A percentile compares a stretch with the other conserved stretches of the same genome.
Evolutionary conservation across 805 yeast species (phyloP).

Genomic region (Priceomyces haplophilus): DNA sequence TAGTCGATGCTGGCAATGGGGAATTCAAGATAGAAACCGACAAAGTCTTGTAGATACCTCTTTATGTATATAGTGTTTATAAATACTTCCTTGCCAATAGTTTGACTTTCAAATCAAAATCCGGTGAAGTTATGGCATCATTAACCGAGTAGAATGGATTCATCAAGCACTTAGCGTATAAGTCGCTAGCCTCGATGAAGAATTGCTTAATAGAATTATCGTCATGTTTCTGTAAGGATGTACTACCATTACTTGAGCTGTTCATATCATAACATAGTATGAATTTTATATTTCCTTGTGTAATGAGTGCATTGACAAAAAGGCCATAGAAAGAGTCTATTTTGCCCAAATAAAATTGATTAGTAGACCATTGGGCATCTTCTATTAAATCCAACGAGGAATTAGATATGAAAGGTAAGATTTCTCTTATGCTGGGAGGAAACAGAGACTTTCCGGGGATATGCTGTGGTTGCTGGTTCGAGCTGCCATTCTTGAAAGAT

Average conservation of each 20-base stretch:
- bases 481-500: constrained; percentile 45
- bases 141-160: constrained; percentile 83
- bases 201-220: constrained; percentile 82
- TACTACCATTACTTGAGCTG: constrained; percentile 52
- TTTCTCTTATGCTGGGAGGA: constrained; percentile 66
- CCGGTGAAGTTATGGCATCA: constrained; percentile 68
- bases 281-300: constrained; percentile 84
- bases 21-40: constrained; percentile 34
- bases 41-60: constrained; percentile 18
- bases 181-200: constrained; percentile 79
- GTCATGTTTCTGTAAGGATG: constrained; percentile 23
- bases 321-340: constrained; percentile 86
- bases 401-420: constrained; percentile 85
- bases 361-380: constrained; percentile 78
- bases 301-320: constrained; percentile 76
- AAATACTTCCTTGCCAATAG: constrained; percentile 73
- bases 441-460: constrained; percentile 57
- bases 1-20: constrained; percentile 54
- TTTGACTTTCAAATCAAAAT: constrained; percentile 73
- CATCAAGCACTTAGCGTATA: constrained; percentile 79
- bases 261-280: constrained; percentile 47
- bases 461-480: constrained; percentile 7
- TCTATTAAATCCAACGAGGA: constrained; percentile 90
- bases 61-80: constrained; percentile 20
- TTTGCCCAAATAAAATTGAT: constrained; percentile 63